phyloP scores from a whole-genome alignment of 1,284 basidiomycete species.

The Erythrobasidium hasegawianum region DNA sequence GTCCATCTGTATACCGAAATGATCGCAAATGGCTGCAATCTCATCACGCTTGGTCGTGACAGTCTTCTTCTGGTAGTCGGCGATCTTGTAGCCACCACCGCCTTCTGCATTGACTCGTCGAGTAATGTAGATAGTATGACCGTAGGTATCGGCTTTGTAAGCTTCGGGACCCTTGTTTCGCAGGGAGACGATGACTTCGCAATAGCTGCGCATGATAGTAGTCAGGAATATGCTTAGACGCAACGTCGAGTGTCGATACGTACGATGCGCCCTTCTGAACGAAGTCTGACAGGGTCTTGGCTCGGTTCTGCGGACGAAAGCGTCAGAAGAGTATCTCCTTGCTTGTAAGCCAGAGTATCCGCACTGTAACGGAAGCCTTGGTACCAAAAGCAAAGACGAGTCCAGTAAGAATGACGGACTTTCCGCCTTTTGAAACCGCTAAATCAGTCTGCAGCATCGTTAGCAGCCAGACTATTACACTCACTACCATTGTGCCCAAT shows the following conservation, averaged over 20 bases:
- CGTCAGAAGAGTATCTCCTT: neutral
- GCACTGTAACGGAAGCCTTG: slow-evolving; percentile 81
- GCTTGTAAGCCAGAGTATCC: neutral
- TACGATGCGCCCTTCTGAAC: slow-evolving; percentile 38
- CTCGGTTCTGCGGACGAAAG: slow-evolving; percentile 40
- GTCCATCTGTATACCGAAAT: slow-evolving; percentile 89
- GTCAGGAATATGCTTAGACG: slow-evolving; percentile 38
- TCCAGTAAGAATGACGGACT: slow-evolving; percentile 90
- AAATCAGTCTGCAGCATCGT: neutral
- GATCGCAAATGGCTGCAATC: slow-evolving; percentile 78
- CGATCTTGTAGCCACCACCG: slow-evolving; percentile 76
- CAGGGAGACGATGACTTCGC: slow-evolving; percentile 70
- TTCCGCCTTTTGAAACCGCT: slow-evolving; percentile 78
- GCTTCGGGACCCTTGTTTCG: slow-evolving; percentile 89
- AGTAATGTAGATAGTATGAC: slow-evolving; percentile 77
- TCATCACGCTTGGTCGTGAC: slow-evolving; percentile 80
- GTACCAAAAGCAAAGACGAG: slow-evolving; percentile 91
- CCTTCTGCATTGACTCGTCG: slow-evolving; percentile 76
- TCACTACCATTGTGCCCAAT: slow-evolving; percentile 66
- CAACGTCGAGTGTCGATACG: slow-evolving; percentile 11
- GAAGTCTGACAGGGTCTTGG: slow-evolving; percentile 37
- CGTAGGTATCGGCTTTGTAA: slow-evolving; percentile 75
- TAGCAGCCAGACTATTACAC: neutral
- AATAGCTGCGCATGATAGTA: slow-evolving; percentile 48
- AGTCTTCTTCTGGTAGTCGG: slow-evolving; percentile 57